Percentiles rank a stretch among this genome's conserved stretches.
Conservation (phyloP, 2,329 filamentous ascomycete species). For the Rhynchosporium graminicola region DNA sequence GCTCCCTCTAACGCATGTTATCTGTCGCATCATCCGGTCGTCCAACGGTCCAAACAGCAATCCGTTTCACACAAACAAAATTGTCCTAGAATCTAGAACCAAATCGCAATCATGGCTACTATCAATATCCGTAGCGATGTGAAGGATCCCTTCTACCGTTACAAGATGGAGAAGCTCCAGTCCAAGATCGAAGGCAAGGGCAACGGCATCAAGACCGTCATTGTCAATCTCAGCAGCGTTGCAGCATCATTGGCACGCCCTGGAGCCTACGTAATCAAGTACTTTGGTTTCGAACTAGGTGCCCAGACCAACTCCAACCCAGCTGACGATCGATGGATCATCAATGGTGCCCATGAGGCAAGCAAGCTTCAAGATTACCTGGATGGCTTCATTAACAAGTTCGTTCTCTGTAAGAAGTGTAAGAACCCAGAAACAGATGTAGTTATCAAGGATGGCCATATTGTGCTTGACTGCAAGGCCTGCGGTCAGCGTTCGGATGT, state of each 20-base stretch:
- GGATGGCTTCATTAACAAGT: constrained; percentile 97
- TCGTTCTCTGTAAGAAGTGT: constrained; percentile 99
- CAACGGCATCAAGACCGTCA: constrained; percentile 98
- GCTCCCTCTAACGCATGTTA: constrained; percentile 43
- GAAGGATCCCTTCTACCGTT: constrained; percentile 98
- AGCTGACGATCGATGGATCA: constrained; percentile 98
- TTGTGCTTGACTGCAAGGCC: constrained; percentile 96
- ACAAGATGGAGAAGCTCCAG: constrained; percentile 99
- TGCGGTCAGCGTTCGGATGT: constrained; percentile 93
- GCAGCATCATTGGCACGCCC: constrained; percentile 90
- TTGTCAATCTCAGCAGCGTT: constrained; percentile 95
- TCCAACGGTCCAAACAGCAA: constrained; percentile 29
- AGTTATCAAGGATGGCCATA: constrained; percentile 88
- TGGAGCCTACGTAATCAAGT: constrained; percentile 96
- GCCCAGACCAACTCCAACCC: constrained; percentile 98
- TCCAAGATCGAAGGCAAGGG: constrained; percentile 99
- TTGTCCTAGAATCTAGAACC: constrained; percentile 26
- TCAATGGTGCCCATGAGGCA: constrained; percentile 97
- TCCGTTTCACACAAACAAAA: constrained; percentile 26
- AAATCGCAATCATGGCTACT: constrained; percentile 79
- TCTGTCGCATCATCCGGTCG: constrained; percentile 44
- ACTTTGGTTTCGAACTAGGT: constrained; percentile 98
- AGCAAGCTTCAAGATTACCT: constrained; percentile 96
- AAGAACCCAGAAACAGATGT: constrained; percentile 99
- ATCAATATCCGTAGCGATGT: constrained; percentile 99